Evolutionary conservation across 768 basidiomycete species (phyloP), one percentile per base, ranked within the genome.

Genomic region (Pleurotus cornucopiae): DNA sequence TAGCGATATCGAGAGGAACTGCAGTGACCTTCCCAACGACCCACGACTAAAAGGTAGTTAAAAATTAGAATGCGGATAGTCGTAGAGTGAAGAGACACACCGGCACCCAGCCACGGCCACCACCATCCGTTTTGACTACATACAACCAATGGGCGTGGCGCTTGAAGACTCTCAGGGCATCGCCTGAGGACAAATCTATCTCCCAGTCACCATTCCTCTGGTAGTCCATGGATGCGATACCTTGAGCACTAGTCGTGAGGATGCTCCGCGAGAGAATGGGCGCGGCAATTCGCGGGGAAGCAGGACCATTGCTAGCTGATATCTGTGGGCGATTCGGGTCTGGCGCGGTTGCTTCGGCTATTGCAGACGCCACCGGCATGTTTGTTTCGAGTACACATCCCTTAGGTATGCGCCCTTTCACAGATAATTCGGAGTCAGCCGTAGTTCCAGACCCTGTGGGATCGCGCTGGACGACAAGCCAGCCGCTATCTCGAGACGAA

Each of bases 381-480:
- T 86, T 89, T 3, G 92, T 93, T 70, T 99, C 96, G 38, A 98
- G 81, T 12, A 99, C 77, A 68, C 96, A 99, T 34, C 96, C 96
- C 3, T 97, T 95, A 39, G 96, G 97, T 2, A 99, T 95, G 96
- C 96, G 98, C 54, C 94, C 94, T 64, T 94, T 92, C 67, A 89
- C 89, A 41, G 79, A 76, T 23, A 84, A 77, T 59, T 94, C 91
- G 11, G 85, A 76, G 64, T 87, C 88, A 26, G 92, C 85, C 23
- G 23, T 25, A n/a, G 85, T 69, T 9, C 94, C 92, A 2, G 86
- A 80, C 4, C 94, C 94, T 39, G 83, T 85, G 26, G 89, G 89
- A 70, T 99, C 97, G 37, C 91, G 86, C 67, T 98, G 94, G 3
- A 98, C 97, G 37, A 98, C 91, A 92, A 95, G 98, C 97, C 97